Percentiles rank a stretch among this genome's conserved stretches.
phyloP scores from a whole-genome alignment of 2,329 filamentous ascomycete genomes.

The Beauveria brongniartii region DNA sequence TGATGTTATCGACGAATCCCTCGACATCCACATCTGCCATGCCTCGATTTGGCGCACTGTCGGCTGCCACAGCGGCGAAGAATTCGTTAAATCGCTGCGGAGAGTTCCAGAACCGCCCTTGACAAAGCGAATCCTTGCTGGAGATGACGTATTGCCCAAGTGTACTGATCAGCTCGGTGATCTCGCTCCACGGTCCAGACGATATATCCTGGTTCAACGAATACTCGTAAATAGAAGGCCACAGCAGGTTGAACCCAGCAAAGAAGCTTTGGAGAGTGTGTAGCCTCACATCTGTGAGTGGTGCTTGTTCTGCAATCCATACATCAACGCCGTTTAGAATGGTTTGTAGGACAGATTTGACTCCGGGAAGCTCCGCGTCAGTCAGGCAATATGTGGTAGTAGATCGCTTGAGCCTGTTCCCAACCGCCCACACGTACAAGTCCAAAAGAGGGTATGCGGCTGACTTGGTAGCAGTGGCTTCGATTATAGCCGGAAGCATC shows the following conservation, averaged over 20 bases:
- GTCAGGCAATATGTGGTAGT: conserved; percentile 15
- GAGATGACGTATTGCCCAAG: background rate
- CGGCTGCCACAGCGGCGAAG: background rate
- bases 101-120: background rate
- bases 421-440: conserved; percentile 39
- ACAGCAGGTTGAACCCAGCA: conserved; percentile 14
- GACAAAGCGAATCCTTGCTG: background rate
- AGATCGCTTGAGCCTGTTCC: conserved; percentile 23
- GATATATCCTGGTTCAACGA: conserved; percentile 7
- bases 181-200: background rate
- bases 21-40: conserved; percentile 23
- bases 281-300: conserved; percentile 15
- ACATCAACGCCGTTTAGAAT: conserved; percentile 18
- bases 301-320: conserved; percentile 3
- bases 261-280: conserved; percentile 18
- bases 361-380: conserved; percentile 4
- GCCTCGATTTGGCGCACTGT: conserved; percentile 10
- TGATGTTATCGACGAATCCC: conserved; percentile 34
- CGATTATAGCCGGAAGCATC: conserved; percentile 48
- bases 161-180: background rate
- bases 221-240: conserved; percentile 14
- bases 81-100: conserved; percentile 10
- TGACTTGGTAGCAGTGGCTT: conserved; percentile 25
- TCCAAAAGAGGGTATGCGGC: conserved; percentile 41
- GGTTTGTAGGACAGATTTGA: conserved; percentile 12